phyloP scores from a whole-genome alignment of 352 stramenopile genomes.

The Phytopythium vexans region DNA sequence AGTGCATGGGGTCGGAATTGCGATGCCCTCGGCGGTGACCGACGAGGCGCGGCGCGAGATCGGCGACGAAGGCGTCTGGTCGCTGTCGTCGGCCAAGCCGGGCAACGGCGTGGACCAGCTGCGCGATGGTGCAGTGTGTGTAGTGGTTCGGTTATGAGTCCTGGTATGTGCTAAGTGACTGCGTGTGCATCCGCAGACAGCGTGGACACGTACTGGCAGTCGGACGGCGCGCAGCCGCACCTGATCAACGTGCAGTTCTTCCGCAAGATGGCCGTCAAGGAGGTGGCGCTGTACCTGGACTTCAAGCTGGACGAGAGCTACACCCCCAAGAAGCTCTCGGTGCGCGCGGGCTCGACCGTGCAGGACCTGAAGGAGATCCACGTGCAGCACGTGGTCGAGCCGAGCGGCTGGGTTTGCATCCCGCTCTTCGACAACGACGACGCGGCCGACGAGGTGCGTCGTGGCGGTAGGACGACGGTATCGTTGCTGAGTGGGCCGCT shows the following conservation, averaged over 20 bases:
- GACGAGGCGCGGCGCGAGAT: slow-evolving; percentile 52
- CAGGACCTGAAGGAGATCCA: slow-evolving; percentile 96
- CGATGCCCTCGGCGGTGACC: background rate
- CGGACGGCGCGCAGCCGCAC: slow-evolving; percentile 92
- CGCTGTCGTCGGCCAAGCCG: slow-evolving; percentile 95
- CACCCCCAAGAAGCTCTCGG: slow-evolving; percentile 94
- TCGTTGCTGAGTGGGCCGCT: slow-evolving; percentile 2
- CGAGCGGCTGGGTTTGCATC: slow-evolving; percentile 93
- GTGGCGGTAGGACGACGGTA: background rate
- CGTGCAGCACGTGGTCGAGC: slow-evolving; percentile 90
- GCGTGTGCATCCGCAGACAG: slow-evolving; percentile 53
- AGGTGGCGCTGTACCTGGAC: slow-evolving; percentile 97
- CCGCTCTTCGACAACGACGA: slow-evolving; percentile 54
- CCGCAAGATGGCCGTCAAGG: slow-evolving; percentile 91
- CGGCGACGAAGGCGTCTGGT: slow-evolving; percentile 92
- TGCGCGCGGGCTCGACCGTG: slow-evolving; percentile 91
- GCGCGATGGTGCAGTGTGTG: slow-evolving; percentile 77
- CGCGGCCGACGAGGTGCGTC: slow-evolving; percentile 24
- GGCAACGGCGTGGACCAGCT: slow-evolving; percentile 98
- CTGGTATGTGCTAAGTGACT: slow-evolving; percentile 4
- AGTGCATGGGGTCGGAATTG: background rate
- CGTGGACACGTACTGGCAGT: slow-evolving; percentile 98
- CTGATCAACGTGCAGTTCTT: slow-evolving; percentile 98
- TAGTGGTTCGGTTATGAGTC: too few species aligned
- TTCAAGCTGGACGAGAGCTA: slow-evolving; percentile 98